Evolutionary conservation across 345 rosid species (phyloP).

Genomic region (Excoecaria agallocha): DNA sequence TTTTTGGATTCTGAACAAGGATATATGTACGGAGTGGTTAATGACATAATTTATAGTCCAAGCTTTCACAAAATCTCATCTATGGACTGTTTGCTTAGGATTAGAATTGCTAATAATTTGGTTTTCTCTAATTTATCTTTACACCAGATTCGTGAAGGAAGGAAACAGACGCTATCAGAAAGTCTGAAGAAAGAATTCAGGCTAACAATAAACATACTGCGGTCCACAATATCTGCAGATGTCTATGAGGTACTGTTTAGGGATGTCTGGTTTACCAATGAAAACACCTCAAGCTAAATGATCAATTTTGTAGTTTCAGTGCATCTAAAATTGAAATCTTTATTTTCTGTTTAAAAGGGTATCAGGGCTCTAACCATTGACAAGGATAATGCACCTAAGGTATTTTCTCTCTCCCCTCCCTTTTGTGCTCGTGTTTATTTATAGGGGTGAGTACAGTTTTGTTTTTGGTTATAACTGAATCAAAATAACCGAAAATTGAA

Average conservation of each 20-base stretch:
- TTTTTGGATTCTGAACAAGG: background rate
- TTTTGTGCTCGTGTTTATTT: background rate
- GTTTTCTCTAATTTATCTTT: background rate
- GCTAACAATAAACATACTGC: constrained; percentile 61
- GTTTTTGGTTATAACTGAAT: no score
- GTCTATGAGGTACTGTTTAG: constrained; percentile 65
- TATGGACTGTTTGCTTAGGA: background rate
- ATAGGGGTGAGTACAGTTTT: no score
- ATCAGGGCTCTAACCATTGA: constrained; percentile 86
- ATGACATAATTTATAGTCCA: background rate
- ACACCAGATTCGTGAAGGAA: constrained; percentile 81
- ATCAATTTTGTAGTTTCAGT: background rate
- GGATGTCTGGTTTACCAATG: background rate
- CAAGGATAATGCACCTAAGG: constrained; percentile 93
- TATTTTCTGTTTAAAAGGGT: constrained; percentile 47
- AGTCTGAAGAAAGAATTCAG: constrained; percentile 87
- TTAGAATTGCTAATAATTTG: background rate
- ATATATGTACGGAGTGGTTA: background rate
- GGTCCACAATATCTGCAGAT: constrained; percentile 61
- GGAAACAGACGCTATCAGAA: constrained; percentile 59
- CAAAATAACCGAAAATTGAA: no score
- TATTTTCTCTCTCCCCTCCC: constrained; percentile 19
- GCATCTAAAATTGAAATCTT: constrained; percentile 12
- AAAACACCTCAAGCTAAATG: background rate
- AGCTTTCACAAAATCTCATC: background rate